Evolutionary conservation across 345 rosid species (phyloP), one percentile per base, ranked within the genome.

Genomic region (Eucalyptus erythrocorys): DNA sequence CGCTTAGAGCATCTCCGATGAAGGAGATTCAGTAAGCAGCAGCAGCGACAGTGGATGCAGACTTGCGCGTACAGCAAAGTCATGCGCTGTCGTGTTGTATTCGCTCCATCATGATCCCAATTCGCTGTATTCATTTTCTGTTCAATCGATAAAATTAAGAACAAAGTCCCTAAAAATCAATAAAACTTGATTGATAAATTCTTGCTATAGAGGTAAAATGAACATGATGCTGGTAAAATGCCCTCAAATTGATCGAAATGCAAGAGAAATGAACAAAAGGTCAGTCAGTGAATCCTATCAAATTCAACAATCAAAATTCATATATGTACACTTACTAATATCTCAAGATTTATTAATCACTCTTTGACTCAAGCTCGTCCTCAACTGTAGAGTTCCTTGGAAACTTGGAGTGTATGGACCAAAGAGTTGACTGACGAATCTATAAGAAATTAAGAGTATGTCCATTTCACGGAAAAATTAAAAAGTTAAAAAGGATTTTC

Each of bases 391-490:
- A 66, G 40, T 66, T 66, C 10, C 15, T 13, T 34, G 79, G 42
- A 66, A 66, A 32, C 21, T 8, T 66, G 22, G 6, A 32, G 5
- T 2, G 42, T 15, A 66, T 17, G 21, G 40, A 66, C 42, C 37
- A 32, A 32, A 32, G 17, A 66, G 42, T 16, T 8, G 37, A 66
- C 16, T 15, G 37, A 0, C 1, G 22, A 32, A 66, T 32, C 2
- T 15, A 37, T 37, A 4, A 32, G 42, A 16, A 66, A 32, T 66
- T 66, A 66, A 66, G 22, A 32, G 12, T 16, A 19, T 0, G 10
- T 32, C 8, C 0, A 3, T 27, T 12, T 64, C 21, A 1, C 0
- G 0, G 2, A 64, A 64, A 64, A 37, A 71, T 37, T 10, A 71
- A 19, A 37, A 37, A 10, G 7, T 71, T 71, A 10, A 68, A 64